Evolutionary conservation across 768 basidiomycete genomes (phyloP), one percentile per base, ranked within the genome.

Genomic region (Russula sp.): DNA sequence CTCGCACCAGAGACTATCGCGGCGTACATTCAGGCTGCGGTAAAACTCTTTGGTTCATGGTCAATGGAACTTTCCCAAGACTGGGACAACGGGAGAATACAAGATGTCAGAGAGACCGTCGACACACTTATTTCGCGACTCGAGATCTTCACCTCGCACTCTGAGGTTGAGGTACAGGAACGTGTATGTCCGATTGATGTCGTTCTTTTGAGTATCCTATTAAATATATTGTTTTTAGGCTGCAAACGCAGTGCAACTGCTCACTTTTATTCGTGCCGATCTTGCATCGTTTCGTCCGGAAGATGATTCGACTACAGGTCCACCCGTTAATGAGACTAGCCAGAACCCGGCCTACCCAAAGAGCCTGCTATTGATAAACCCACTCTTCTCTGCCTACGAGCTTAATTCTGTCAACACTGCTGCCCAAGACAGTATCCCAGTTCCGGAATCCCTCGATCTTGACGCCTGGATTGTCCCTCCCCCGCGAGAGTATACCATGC

Each of bases 131-230:
- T 87, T 30, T 77, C 74, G 14, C 82, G 84, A n/a, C 75, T 92
- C 59, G 72, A 76, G 18, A 79, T 80, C 5, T 88, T 94, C 69
- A 78, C 82, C 28, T 74, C 76, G 11, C 87, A 83, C 70, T 75
- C 81, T 1, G 82, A 95, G 70, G 85, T 94, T 52, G 96, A 98
- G 71, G 88, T 98, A 13, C 94, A 97, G 76, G 95, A 98, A 75
- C 81, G 96, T 71, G 93, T 92, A 67, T 67, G 87, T 77, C 32
- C 10, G 38, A 53, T 69, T 34, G n/a, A 16, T 6, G 30, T n/a
- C 66, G 40, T 32, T 50, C 42, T 0, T 6, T 52, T 11, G 46
- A 50, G 7, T 58, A 20, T 30, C 48, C 24, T 55, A 54, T 26
- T 61, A 62, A 65, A 63, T 40, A 64, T 42, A 46, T 62, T 44